Percentiles rank a stretch among this genome's conserved stretches.
phyloP scores from a whole-genome alignment of 1,139 yeast species.

The Hyphopichia burtonii region DNA sequence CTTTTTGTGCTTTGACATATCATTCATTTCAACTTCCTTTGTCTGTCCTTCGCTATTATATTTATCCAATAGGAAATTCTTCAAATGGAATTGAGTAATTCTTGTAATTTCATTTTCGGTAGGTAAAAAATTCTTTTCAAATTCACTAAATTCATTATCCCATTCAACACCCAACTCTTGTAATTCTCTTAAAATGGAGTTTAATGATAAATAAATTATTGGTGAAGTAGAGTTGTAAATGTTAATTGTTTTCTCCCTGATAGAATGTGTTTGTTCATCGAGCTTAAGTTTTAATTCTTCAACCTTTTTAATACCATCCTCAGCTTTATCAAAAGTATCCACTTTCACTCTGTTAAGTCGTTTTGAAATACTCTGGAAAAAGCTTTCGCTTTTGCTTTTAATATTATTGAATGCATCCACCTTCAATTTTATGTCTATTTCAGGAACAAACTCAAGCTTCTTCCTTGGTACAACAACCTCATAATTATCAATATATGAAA shows the following conservation, averaged over 20 bases:
- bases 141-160: slow-evolving; percentile 84
- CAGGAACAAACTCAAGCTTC: slow-evolving; percentile 69
- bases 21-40: slow-evolving; percentile 11
- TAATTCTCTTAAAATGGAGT: slow-evolving; percentile 64
- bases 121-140: slow-evolving; percentile 78
- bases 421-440: slow-evolving; percentile 67
- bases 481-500: slow-evolving; percentile 68
- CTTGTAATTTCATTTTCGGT: slow-evolving; percentile 92
- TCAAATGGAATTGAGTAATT: slow-evolving; percentile 85
- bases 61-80: slow-evolving; percentile 64
- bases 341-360: slow-evolving; percentile 77
- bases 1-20: slow-evolving; percentile 2
- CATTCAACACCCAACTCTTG: slow-evolving; percentile 85
- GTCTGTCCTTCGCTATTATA: slow-evolving; percentile 33
- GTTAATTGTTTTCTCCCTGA: slow-evolving; percentile 47
- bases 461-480: slow-evolving; percentile 80
- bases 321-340: slow-evolving; percentile 72
- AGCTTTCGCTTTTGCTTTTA: slow-evolving; percentile 50
- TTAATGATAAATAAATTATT: slow-evolving; percentile 67
- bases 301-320: slow-evolving; percentile 62
- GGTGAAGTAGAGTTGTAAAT: slow-evolving; percentile 59
- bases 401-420: slow-evolving; percentile 60
- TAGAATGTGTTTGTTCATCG: slow-evolving; percentile 47
- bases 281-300: slow-evolving; percentile 57
- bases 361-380: slow-evolving; percentile 72